Percentiles rank a stretch among this genome's conserved stretches.
Evolutionary conservation across 805 yeast genomes (phyloP).

Genomic region (Monosporozyma aerobia): DNA sequence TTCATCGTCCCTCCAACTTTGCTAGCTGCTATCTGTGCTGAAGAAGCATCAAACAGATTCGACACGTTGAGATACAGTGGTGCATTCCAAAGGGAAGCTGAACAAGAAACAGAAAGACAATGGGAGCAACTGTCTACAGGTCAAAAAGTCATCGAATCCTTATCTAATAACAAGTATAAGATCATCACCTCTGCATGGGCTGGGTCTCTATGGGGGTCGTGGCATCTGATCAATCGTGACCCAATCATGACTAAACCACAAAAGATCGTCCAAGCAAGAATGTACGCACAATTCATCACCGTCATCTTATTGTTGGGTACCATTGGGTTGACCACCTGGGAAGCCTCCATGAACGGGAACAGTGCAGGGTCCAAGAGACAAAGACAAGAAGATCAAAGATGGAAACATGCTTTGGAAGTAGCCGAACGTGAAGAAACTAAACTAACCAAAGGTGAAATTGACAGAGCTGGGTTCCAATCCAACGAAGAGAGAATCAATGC

Average conservation of each 20-base stretch:
- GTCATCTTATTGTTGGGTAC: conserved; percentile 63
- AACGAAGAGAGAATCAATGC: conserved; percentile 33
- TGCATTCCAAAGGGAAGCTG: conserved; percentile 22
- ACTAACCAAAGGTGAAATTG: neutral
- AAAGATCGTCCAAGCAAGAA: conserved; percentile 80
- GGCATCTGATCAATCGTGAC: conserved; percentile 65
- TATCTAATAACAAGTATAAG: conserved; percentile 51
- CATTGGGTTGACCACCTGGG: conserved; percentile 55
- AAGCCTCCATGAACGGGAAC: conserved; percentile 42
- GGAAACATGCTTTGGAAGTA: conserved; percentile 41
- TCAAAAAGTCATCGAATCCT: conserved; percentile 42
- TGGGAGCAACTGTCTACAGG: conserved; percentile 42
- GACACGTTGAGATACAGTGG: conserved; percentile 54
- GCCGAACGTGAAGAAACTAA: conserved; percentile 29
- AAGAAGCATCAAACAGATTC: conserved; percentile 57
- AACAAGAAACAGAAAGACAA: conserved; percentile 38
- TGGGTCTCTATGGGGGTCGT: conserved; percentile 69
- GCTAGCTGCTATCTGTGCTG: conserved; percentile 55
- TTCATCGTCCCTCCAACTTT: conserved; percentile 61
- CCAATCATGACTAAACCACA: conserved; percentile 66
- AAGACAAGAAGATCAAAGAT: conserved; percentile 33
- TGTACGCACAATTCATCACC: conserved; percentile 81
- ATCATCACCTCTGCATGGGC: conserved; percentile 72
- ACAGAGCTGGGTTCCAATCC: conserved; percentile 17
- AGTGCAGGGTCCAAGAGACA: neutral